Evolutionary conservation across 768 basidiomycete species (phyloP).

Genomic region (Podaxis sp.): DNA sequence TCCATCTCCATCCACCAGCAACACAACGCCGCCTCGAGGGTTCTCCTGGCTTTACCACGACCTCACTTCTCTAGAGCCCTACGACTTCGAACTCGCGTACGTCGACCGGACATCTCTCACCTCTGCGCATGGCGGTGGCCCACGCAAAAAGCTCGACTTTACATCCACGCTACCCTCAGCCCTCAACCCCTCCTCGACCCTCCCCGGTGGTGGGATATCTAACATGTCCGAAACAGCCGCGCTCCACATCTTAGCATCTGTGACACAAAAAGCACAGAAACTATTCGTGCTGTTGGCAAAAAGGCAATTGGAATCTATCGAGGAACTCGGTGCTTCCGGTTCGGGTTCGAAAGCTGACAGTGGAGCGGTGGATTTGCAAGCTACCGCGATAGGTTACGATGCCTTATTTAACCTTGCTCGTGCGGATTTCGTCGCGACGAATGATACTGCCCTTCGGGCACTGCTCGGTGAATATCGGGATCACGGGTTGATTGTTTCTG

Average conservation of each 20-base stretch:
- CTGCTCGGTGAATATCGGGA: constrained; percentile 90
- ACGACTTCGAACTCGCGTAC: constrained; percentile 73
- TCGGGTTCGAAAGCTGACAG: not conserved
- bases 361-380: constrained; percentile 40
- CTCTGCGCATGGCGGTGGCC: constrained; percentile 33
- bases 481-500: constrained; percentile 75
- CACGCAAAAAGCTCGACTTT: too few species aligned
- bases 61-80: constrained; percentile 79
- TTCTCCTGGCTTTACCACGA: constrained; percentile 89
- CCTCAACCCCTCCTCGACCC: constrained; percentile 24
- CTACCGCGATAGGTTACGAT: constrained; percentile 61
- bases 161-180: constrained; percentile 7
- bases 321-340: constrained; percentile 34
- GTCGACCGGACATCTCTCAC: constrained; percentile 61
- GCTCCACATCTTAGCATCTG: constrained; percentile 78
- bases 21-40: constrained; percentile 37
- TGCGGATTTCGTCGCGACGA: constrained; percentile 73
- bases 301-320: constrained; percentile 64
- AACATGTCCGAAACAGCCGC: constrained; percentile 73
- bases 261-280: constrained; percentile 84
- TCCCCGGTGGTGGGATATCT: constrained; percentile 14
- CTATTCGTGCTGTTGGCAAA: constrained; percentile 72
- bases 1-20: constrained; percentile 8
- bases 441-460: constrained; percentile 78
- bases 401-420: constrained; percentile 71